A percentile compares a stretch with the other conserved stretches of the same genome.
phyloP scores from a whole-genome alignment of 108 stramenopile genomes.

The Poteriospumella lacustris region DNA sequence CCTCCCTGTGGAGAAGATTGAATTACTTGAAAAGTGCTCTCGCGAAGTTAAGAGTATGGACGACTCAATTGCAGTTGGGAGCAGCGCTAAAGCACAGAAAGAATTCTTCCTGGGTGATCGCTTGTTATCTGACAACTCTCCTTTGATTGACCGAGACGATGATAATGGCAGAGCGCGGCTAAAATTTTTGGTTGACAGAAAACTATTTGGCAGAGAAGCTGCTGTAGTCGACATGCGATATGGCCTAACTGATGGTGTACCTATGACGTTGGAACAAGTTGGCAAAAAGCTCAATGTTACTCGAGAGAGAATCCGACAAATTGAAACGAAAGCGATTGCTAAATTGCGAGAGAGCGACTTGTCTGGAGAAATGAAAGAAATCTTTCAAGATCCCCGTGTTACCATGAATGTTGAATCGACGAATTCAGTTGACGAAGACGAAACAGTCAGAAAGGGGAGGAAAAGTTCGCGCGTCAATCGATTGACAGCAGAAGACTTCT shows the following conservation, averaged over 20 bases:
- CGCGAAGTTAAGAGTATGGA: conserved; percentile 9
- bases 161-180: too few relatives aligned
- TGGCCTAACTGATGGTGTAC: conserved; percentile 81
- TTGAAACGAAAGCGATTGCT: conserved; percentile 85
- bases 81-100: background rate
- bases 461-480: too few relatives aligned
- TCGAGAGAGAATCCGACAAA: conserved; percentile 86
- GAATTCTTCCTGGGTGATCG: too few relatives aligned
- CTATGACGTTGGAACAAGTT: conserved; percentile 85
- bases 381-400: background rate
- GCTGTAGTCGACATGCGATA: conserved; percentile 87
- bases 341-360: conserved; percentile 60
- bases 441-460: too few relatives aligned
- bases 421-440: background rate
- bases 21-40: conserved; percentile 59
- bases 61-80: background rate
- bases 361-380: background rate
- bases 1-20: conserved; percentile 66
- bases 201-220: conserved; percentile 56
- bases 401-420: background rate
- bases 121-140: background rate
- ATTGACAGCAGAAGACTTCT: too few relatives aligned
- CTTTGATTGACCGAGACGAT: background rate
- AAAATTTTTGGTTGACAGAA: too few relatives aligned
- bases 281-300: conserved; percentile 73